Conservation (phyloP, 768 basidiomycete genomes). For the Pleurotus ostreatus region DNA sequence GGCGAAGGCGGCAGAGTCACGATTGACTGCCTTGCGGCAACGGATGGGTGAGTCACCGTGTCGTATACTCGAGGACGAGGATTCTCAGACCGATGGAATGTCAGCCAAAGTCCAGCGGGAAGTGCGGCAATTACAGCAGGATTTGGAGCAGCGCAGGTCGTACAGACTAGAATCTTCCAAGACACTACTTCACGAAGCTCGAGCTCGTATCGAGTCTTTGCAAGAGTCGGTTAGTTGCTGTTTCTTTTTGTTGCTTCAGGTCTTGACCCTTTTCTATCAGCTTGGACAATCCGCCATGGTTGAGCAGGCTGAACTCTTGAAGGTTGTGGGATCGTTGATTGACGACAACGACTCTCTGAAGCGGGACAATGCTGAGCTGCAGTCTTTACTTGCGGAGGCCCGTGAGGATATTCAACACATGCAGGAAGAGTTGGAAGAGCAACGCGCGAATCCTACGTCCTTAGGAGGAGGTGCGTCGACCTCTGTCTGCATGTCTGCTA, state of each 20-base stretch:
- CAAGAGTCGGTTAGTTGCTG: constrained; percentile 47
- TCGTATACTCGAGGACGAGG: not conserved
- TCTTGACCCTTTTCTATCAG: constrained; percentile 27
- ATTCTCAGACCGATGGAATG: not conserved
- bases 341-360: constrained; percentile 81
- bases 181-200: constrained; percentile 61
- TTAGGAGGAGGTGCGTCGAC: constrained; percentile 37
- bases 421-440: constrained; percentile 75
- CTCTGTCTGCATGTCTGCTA: not conserved
- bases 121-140: constrained; percentile 58
- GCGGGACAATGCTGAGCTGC: constrained; percentile 77
- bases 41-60: constrained; percentile 49
- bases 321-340: constrained; percentile 80
- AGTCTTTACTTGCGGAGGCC: constrained; percentile 66
- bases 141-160: constrained; percentile 55
- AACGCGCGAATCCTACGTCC: constrained; percentile 44
- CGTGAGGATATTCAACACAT: constrained; percentile 71
- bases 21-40: constrained; percentile 60
- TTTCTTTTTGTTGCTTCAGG: constrained; percentile 5
- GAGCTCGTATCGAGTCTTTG: constrained; percentile 55
- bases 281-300: constrained; percentile 33
- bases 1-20: constrained; percentile 64
- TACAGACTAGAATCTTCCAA: constrained; percentile 66
- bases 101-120: constrained; percentile 70
- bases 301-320: constrained; percentile 58